Conservation (phyloP, 164 flowering plant genomes). For the Kingdonia uniflora region DNA sequence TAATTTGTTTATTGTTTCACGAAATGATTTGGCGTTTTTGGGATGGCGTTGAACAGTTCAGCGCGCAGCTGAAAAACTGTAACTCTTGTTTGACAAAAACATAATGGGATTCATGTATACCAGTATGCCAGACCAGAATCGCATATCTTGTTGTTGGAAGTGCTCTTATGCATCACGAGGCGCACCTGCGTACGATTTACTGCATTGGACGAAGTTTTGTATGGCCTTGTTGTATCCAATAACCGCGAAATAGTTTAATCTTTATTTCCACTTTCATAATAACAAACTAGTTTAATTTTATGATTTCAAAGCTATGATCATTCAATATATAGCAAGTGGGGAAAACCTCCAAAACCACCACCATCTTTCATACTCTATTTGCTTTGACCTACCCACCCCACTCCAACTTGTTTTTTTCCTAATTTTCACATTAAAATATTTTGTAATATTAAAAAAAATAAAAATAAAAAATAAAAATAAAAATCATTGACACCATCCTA, state of each 20-base stretch:
- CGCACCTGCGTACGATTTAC: neutral
- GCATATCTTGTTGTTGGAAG: too few relatives aligned
- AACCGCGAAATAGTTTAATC: neutral
- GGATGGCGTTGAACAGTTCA: too few relatives aligned
- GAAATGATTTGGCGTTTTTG: too few relatives aligned
- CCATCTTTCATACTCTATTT: conserved; percentile 17
- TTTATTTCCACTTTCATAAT: conserved; percentile 17
- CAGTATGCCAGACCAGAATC: too few relatives aligned
- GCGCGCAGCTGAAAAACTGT: too few relatives aligned
- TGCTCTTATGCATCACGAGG: too few relatives aligned
- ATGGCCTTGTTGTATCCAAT: neutral
- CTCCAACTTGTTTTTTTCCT: neutral
- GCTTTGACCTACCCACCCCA: conserved; percentile 14
- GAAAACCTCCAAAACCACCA: conserved; percentile 13
- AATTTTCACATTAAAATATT: neutral
- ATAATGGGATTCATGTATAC: too few relatives aligned
- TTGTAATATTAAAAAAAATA: neutral
- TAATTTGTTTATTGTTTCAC: too few relatives aligned
- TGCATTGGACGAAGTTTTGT: neutral
- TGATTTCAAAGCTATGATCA: conserved; percentile 34
- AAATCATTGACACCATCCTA: conserved; percentile 3
- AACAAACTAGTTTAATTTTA: conserved; percentile 16
- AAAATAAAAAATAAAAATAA: neutral
- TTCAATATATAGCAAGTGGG: conserved; percentile 32
- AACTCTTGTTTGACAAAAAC: too few relatives aligned